Evolutionary conservation across 2,329 filamentous ascomycete species (phyloP).

Genomic region (Aspergillus tamarii): DNA sequence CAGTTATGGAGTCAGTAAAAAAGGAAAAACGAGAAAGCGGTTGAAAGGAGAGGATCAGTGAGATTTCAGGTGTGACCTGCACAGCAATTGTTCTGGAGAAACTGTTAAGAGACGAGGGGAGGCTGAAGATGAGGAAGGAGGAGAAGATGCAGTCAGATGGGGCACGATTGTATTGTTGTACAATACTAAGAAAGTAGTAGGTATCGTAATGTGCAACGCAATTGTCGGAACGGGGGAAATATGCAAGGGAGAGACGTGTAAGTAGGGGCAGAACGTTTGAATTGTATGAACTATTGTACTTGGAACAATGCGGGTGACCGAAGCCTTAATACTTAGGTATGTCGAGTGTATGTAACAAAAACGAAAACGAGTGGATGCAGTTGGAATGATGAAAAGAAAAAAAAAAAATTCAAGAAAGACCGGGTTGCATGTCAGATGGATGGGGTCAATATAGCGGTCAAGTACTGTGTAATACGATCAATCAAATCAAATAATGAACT

Average conservation of each 20-base stretch:
- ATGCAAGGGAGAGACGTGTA: slow-evolving; percentile 8
- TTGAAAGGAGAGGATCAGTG: not conserved
- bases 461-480: slow-evolving; percentile 1
- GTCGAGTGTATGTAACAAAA: slow-evolving; percentile 8
- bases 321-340: slow-evolving; percentile 13
- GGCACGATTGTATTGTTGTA: not conserved
- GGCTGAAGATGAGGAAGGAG: not conserved
- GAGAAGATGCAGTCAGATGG: not conserved
- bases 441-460: slow-evolving; percentile 9
- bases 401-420: not conserved
- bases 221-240: slow-evolving; percentile 6
- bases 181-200: not conserved
- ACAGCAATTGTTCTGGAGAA: not conserved
- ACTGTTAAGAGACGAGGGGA: not conserved
- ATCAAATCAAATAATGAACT: not conserved
- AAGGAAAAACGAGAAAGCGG: not conserved
- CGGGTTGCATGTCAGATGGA: slow-evolving; percentile 2
- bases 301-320: not conserved
- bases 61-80: not conserved
- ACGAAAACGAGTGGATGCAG: not conserved
- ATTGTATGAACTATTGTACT: not conserved
- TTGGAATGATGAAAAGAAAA: not conserved
- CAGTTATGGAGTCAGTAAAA: not conserved
- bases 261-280: not conserved
- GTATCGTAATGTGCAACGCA: slow-evolving; percentile 3